Evolutionary conservation across 2,329 filamentous ascomycete genomes (phyloP), one percentile per base, ranked within the genome.

Genomic region (Aspergillus aculeatus): DNA sequence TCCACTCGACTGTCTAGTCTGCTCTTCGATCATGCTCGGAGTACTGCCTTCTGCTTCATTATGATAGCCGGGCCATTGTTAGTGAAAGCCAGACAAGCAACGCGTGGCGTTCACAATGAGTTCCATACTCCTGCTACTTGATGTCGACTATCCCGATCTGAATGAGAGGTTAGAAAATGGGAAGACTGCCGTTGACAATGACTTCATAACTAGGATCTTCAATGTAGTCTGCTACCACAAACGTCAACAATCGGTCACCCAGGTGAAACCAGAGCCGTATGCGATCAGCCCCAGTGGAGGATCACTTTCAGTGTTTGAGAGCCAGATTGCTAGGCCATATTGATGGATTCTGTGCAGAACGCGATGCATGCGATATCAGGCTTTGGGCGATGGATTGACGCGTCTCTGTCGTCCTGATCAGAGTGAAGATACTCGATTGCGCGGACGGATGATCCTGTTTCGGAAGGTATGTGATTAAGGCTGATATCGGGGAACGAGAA

Each of bases 391-490:
- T 84, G 80, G 38, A 87, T 82, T 84, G 83, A 86, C 0, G 78
- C 71, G 0, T 83, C 83, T 0, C 81, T 80, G 61, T 87, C 80
- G 61, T 86, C 84, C 63, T 86, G 84, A 62, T 86, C 84, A 85
- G 57, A 86, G 85, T 38, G 83, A 73, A 67, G 85, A 85, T 9
- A 84, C 76, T 12, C 82, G 74, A 3, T 85, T 68, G 62, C 79
- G 80, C 3, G 71, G 63, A 2, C 75, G 69, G 23, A 84, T 71
- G 57, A 59, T 0, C 71, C 67, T 2, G 76, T 69, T 1, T 80
- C 76, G 0, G 61, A 35, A 16, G 66, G 59, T 47, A 62, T 58
- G 44, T 62, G 35, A 4, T 59, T 59, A 4, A 44, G 56, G 23
- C 59, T 53, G 54, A 69, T 29, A 29, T 29, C 26, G 26, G 26